Evolutionary conservation across 108 stramenopile species (phyloP).

Genomic region (Bacterosira constricta): DNA sequence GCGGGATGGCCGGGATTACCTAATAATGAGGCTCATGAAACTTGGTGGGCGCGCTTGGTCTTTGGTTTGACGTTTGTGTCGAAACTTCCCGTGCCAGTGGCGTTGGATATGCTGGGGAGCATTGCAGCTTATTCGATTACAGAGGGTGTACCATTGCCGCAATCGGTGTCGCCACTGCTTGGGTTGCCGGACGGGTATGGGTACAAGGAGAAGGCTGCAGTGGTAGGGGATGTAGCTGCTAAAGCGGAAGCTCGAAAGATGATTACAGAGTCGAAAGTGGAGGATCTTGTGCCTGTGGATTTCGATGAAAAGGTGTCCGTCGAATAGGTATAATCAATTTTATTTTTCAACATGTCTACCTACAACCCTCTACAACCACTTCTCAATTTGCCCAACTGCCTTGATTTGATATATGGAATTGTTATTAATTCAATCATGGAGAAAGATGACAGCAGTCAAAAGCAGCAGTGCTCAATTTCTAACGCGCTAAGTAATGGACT

Average conservation of each 20-base stretch:
- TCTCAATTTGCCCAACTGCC: no score
- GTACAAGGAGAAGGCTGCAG: conserved; percentile 57
- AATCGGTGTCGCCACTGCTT: conserved; percentile 85
- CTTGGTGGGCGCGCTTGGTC: conserved; percentile 80
- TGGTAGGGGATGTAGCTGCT: conserved; percentile 61
- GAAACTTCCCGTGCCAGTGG: conserved; percentile 71
- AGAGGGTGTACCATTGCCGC: conserved; percentile 60
- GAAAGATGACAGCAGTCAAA: no score
- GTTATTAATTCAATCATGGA: no score
- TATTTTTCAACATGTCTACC: no score
- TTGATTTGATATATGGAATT: no score
- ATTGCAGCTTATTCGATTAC: conserved; percentile 65
- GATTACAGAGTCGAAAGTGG: conserved; percentile 65
- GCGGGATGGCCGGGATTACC: conserved; percentile 95
- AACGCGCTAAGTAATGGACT: no score
- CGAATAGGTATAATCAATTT: no score
- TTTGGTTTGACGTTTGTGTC: conserved; percentile 89
- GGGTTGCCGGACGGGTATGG: conserved; percentile 71
- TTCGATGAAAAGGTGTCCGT: conserved; percentile 52
- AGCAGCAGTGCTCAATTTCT: no score
- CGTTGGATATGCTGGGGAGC: conserved; percentile 65
- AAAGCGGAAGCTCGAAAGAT: conserved; percentile 75
- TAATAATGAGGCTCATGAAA: conserved; percentile 90
- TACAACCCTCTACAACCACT: no score
- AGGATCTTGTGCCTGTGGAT: conserved; percentile 57